Evolutionary conservation across 805 yeast genomes (phyloP).

Genomic region (Saturnispora sekii): DNA sequence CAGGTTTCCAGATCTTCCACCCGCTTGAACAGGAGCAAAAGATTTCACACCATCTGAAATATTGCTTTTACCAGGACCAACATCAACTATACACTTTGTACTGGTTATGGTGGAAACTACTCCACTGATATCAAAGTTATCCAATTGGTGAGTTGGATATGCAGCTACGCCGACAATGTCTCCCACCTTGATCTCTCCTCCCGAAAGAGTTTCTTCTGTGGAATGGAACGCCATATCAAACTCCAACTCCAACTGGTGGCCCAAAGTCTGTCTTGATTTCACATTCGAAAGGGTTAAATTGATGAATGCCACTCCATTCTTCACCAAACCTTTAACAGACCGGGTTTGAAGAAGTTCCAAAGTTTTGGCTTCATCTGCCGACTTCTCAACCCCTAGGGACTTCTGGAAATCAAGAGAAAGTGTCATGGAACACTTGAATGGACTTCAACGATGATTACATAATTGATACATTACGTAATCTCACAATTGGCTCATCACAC

Average conservation of each 20-base stretch:
- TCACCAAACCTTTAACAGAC: conserved; percentile 58
- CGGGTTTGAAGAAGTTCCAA: conserved; percentile 33
- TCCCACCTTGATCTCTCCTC: conserved; percentile 30
- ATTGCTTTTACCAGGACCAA: conserved; percentile 24
- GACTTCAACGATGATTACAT: neutral
- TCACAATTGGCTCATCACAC: neutral
- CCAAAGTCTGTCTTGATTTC: conserved; percentile 69
- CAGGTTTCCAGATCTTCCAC: conserved; percentile 4
- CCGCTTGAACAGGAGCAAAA: neutral
- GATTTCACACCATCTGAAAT: neutral
- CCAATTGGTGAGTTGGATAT: conserved; percentile 14
- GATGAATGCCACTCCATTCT: conserved; percentile 64
- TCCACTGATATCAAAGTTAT: conserved; percentile 37
- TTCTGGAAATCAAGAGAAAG: neutral
- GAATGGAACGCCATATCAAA: conserved; percentile 26
- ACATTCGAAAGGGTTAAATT: conserved; percentile 54
- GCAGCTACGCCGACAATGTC: conserved; percentile 62
- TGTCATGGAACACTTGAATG: neutral
- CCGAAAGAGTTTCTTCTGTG: conserved; percentile 14
- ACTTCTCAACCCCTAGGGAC: conserved; percentile 31
- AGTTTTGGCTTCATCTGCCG: conserved; percentile 39
- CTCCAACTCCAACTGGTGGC: conserved; percentile 44
- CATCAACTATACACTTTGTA: conserved; percentile 43
- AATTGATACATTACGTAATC: too few relatives aligned
- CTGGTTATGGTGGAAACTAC: conserved; percentile 49